Base-by-base conservation (phyloP, 495 filamentous ascomycete species). In the Penicillium bovifimosum region DNA sequence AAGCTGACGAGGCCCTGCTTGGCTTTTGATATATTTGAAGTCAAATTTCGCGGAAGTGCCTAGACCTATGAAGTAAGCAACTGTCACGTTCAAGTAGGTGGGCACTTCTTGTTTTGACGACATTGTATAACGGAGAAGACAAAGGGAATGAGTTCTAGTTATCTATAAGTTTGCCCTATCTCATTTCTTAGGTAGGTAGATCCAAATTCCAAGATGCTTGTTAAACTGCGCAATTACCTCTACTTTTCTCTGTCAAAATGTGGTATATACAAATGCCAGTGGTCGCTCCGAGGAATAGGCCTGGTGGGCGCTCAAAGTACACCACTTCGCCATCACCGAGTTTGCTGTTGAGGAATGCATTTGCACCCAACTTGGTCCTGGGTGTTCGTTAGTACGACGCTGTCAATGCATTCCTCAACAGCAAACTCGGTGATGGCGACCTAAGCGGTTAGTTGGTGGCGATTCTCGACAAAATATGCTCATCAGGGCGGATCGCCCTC, bases 1-100 rank as follows among this genome's bases (percentile, higher is more conserved):
- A 45, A 2, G 67, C 58, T 34, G 74, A 74, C 50, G 73, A 73
- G 47, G 28, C 44, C 1, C 29, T 62, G 34, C 48, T 62, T n/a
- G 62, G 62, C 18, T 55, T 59, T 50, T 41, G 33, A 41, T 20
- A 20, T 0, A 14, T 41, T 36, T 17, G 20, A 16, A 28, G 5
- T 43, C 27, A 11, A 24, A 2, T 24, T 24, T 24, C 20, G 20
- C 2, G 20, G 2, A 24, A 2, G 4, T 24, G 4, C 20, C 2
- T 24, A 24, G 20, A 24, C 20, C n/a, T n/a, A n/a, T n/a, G 4
- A 24, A 24, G 4, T 24, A 33, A 33, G 1, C 31, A 11, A 16
- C n/a, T 17, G 3, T 17, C 5, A 24, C 20, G 4, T 24, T 24
- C 20, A n/a, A n/a, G n/a, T n/a, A n/a, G n/a, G n/a, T n/a, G n/a